Evolutionary conservation across 495 filamentous ascomycete genomes (phyloP), one percentile per base, ranked within the genome.

Genomic region (Penicillium simplicissimum): DNA sequence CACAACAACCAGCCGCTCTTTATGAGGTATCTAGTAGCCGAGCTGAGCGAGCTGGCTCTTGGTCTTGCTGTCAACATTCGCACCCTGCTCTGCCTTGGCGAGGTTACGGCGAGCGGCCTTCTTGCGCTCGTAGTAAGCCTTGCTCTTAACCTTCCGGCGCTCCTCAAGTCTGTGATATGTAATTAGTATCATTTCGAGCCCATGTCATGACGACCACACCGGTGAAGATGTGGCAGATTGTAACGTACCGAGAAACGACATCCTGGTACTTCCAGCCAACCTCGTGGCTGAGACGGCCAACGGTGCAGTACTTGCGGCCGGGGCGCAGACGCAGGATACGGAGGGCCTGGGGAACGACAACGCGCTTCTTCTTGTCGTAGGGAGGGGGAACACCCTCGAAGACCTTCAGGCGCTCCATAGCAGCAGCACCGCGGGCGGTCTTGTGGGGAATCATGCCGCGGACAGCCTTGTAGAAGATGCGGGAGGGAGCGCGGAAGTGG

Each of bases 361-460:
- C 88, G 77, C 96, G 89, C 91, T 98, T 98, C 88, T 96, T 93
- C 84, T 95, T 95, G 85, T 98, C 95, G 75, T 98, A 98, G 70
- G 95, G 94, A 77, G 95, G 93, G 71, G 95, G 95, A 70, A 98
- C 87, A 85, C 95, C 95, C 91, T 98, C 95, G 83, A 97, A 98
- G 76, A 96, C 91, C 91, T 98, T 98, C 60, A 98, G 90, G 79
- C 95, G 89, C 85, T 97, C 92, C 79, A 98, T 79, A 64, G 95
- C 95, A 65, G 93, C 93, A 74, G 94, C 90, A 77, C 95, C 95
- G 76, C 95, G 95, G 76, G 94, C 84, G 68, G 95, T 98, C 88
- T 98, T 98, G 90, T 98, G 95, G 74, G 95, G 96, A 67, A 98
- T 94, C 95, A 98, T 98, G 78, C 95, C 95, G 76, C 95, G 96